Evolutionary conservation across 495 filamentous ascomycete species (phyloP).

Genomic region (Penicillium desertorum): DNA sequence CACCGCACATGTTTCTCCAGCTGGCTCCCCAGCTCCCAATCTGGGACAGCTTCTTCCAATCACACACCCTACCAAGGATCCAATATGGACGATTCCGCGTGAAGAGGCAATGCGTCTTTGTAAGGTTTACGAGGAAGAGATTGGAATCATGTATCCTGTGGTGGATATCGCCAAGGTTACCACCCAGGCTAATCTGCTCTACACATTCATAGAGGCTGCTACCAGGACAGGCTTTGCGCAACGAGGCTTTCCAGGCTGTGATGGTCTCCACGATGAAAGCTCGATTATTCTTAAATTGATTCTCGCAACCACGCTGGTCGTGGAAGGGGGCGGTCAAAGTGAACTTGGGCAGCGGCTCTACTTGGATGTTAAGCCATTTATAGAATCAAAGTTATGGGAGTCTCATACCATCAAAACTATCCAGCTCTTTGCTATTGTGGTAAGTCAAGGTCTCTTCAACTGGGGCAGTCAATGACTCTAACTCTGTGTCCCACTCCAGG

Average conservation of each 20-base stretch:
- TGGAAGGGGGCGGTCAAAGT: slow-evolving; percentile 75
- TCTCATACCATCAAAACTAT: slow-evolving; percentile 66
- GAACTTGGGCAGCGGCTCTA: slow-evolving; percentile 68
- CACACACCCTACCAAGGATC: slow-evolving; percentile 59
- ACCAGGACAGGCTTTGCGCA: slow-evolving; percentile 57
- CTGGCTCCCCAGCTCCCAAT: slow-evolving; percentile 53
- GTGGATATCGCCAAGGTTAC: slow-evolving; percentile 67
- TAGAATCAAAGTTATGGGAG: slow-evolving; percentile 67
- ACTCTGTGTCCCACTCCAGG: slow-evolving; percentile 42
- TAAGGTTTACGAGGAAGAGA: slow-evolving; percentile 75
- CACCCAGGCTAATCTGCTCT: slow-evolving; percentile 62
- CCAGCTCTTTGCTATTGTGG: slow-evolving; percentile 69
- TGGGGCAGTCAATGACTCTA: not conserved
- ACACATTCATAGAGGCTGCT: slow-evolving; percentile 70
- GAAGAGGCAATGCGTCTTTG: slow-evolving; percentile 72
- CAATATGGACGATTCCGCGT: slow-evolving; percentile 69
- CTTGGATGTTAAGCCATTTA: slow-evolving; percentile 64
- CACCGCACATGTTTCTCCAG: slow-evolving; percentile 50
- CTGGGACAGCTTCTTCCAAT: slow-evolving; percentile 38
- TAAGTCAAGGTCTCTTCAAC: slow-evolving; percentile 37
- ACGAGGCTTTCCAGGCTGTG: slow-evolving; percentile 52
- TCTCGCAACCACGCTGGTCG: slow-evolving; percentile 68
- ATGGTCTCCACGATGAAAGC: slow-evolving; percentile 65
- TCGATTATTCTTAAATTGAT: slow-evolving; percentile 76
- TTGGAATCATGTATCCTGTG: slow-evolving; percentile 84